These are phyloP conservation scores for Hypericum perforatum DNA, from an alignment of 345 rosid species.

Conservation along the genomic window DNA sequence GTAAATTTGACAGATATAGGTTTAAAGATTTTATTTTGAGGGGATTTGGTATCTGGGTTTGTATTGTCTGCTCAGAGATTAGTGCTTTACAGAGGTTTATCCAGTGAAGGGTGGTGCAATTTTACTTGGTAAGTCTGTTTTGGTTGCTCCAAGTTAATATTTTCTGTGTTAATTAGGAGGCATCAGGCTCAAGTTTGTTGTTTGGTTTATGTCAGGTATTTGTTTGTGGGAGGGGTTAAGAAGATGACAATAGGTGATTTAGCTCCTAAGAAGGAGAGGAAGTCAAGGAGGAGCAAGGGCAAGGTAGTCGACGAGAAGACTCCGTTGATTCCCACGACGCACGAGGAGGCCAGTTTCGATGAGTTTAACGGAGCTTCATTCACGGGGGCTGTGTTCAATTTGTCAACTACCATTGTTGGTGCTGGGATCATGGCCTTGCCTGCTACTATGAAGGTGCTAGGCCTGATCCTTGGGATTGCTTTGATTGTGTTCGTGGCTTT, in stretches of 20 bases:
- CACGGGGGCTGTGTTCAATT: constrained; percentile 77
- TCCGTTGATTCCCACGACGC: constrained; percentile 45
- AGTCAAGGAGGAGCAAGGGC: constrained; percentile 22
- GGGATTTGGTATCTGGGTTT: no score
- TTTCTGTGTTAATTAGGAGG: no score
- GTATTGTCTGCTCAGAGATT: no score
- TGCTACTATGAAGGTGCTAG: constrained; percentile 83
- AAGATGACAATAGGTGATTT: constrained; percentile 45
- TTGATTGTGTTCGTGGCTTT: constrained; percentile 73
- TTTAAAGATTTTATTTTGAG: no score
- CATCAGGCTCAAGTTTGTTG: no score
- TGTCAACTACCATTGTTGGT: constrained; percentile 78
- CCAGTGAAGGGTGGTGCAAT: no score
- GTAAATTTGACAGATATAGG: no score
- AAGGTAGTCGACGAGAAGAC: constrained; percentile 36
- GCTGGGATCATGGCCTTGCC: constrained; percentile 99
- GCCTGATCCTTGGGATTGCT: constrained; percentile 55
- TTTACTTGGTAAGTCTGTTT: no score
- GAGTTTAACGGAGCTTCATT: constrained; percentile 89
- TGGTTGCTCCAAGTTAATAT: no score
- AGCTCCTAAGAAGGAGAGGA: constrained; percentile 38
- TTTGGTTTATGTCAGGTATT: background rate
- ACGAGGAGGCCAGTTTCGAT: constrained; percentile 34
- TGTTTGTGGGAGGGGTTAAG: constrained; percentile 9
- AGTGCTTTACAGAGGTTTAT: no score